Base-by-base conservation (phyloP, 1,284 basidiomycete species). In the Anthracocystis walkeri region DNA sequence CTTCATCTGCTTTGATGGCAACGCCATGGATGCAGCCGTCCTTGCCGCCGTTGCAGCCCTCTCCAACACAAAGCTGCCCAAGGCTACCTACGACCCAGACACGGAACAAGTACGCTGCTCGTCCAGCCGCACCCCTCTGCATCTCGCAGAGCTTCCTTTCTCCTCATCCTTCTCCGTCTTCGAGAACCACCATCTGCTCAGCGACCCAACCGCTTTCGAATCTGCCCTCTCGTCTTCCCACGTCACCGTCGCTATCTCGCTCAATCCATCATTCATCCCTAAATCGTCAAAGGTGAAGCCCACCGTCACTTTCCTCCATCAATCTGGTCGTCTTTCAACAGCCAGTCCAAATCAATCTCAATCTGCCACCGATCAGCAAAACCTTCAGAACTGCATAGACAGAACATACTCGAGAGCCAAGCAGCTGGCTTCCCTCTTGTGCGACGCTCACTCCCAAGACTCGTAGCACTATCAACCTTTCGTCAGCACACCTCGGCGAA, bases 1-100 rank as follows among this genome's bases (percentile, higher is more conserved):
- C 5, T 97, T 95, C 86, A 92, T 99, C 79, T 97, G 96, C 86
- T 96, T 95, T 80, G 95, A 99, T 84, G 96, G 96, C 10, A 97
- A 97, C 82, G 92, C 90, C 1, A 93, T 97, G 74, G 96, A 99
- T 75, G 94, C 95, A 0, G 89, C 93, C 0, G 88, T 97, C 2
- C 85, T 97, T 16, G 94, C 94, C 0, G 92, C 95, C 87, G 90
- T 94, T 52, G 90, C 92, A 14, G 95, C 96, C 4, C 87, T 99
- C 51, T 88, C 88, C 84, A 92, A 94, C 78, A 92, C 68, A 2
- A 65, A 40, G 27, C 70, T 97, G 18, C 93, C 94, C 2, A 88
- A 90, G 80, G 91, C 93, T 1, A 89, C 86, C 0, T 96, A 89
- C 82, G 87, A 93, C 80, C 89, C 90, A 56, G 92, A 93, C 25